Conservation (phyloP, 441 rosid genomes). For the Theobroma grandiflorum region DNA sequence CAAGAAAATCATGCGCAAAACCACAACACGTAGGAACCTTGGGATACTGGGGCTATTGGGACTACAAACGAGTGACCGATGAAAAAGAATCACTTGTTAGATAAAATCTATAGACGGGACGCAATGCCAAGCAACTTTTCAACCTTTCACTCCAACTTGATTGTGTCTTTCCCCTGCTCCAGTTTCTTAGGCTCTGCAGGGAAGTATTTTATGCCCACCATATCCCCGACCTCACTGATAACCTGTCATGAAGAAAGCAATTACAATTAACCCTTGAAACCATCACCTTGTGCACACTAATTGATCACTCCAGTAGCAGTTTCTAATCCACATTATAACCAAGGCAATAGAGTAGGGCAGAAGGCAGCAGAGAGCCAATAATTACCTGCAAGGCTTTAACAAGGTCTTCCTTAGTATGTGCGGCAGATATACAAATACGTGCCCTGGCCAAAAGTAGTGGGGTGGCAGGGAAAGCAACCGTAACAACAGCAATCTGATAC, state of each 20-base stretch:
- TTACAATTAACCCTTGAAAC: background rate
- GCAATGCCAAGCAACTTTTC: background rate
- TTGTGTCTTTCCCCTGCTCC: conserved; percentile 35
- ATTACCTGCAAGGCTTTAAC: conserved; percentile 76
- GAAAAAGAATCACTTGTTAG: background rate
- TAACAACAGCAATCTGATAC: conserved; percentile 79
- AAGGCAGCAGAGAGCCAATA: background rate
- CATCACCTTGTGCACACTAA: background rate
- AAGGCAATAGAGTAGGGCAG: background rate
- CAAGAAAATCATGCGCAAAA: background rate
- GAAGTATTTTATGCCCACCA: conserved; percentile 83
- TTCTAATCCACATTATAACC: background rate
- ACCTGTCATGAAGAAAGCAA: conserved; percentile 48
- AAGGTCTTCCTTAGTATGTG: conserved; percentile 84
- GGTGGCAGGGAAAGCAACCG: conserved; percentile 86
- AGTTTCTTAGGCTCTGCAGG: conserved; percentile 75
- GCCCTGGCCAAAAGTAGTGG: conserved; percentile 91
- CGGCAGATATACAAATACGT: conserved; percentile 88
- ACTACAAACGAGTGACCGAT: background rate
- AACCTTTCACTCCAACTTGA: conserved; percentile 52
- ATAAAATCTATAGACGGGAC: background rate
- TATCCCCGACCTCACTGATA: conserved; percentile 76
- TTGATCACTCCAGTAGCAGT: background rate
- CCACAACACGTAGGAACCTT: conserved; percentile 9
- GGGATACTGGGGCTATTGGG: background rate